phyloP scores from a whole-genome alignment of 306 rosid species.

The Pachyrhizus erosus region DNA sequence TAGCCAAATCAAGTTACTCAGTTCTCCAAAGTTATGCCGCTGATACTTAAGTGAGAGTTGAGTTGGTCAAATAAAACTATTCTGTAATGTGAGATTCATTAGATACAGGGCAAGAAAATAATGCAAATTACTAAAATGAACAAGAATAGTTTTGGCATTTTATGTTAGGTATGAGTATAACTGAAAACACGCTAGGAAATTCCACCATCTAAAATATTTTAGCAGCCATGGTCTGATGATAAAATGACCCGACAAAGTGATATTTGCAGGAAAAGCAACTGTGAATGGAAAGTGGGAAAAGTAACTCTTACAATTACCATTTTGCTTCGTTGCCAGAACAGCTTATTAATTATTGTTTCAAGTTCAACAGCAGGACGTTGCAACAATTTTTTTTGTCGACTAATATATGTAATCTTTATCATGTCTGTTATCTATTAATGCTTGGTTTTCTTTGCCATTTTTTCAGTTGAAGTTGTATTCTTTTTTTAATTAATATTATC shows the following conservation, averaged over 20 bases:
- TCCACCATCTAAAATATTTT: neutral
- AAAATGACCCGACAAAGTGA: neutral
- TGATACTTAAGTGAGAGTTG: neutral
- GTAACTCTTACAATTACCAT: neutral
- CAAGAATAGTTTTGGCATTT: conserved; percentile 16
- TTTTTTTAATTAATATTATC: neutral
- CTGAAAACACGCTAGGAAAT: neutral
- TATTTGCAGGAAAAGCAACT: conserved; percentile 1
- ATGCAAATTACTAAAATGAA: neutral
- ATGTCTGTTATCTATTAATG: neutral
- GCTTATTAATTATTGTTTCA: neutral
- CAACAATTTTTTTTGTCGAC: neutral
- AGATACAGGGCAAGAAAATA: neutral
- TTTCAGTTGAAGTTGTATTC: neutral
- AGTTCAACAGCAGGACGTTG: neutral
- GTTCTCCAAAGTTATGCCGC: neutral
- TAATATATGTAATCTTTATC: neutral
- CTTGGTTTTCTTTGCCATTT: neutral
- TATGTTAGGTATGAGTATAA: neutral
- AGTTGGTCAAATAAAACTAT: neutral
- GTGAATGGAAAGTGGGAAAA: neutral
- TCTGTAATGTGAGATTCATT: neutral
- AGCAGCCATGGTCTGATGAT: neutral
- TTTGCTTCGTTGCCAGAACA: conserved; percentile 2
- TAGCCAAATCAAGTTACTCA: neutral